A percentile compares a stretch with the other conserved stretches of the same genome.
Evolutionary conservation across 257 asterid species (phyloP).

Genomic region (Anisodus tanguticus): DNA sequence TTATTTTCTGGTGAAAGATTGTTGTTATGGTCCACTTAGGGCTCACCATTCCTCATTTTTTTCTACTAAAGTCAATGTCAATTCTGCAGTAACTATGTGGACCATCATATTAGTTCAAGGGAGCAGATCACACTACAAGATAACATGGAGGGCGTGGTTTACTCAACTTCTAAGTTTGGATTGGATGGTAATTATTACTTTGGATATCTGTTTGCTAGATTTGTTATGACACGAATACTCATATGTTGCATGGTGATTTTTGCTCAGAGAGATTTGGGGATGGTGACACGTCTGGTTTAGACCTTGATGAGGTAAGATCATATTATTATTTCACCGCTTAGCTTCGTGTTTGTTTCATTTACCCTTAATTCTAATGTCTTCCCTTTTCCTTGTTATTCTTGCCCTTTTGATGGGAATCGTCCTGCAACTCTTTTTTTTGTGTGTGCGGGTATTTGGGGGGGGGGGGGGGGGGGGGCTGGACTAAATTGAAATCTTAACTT

Average conservation of each 20-base stretch:
- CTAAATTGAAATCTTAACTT: background rate
- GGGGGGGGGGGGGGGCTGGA: background rate
- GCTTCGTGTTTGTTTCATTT: background rate
- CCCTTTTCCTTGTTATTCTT: background rate
- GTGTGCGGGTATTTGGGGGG: background rate
- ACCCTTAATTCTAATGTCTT: background rate
- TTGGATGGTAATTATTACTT: slow-evolving; percentile 77
- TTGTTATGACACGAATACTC: slow-evolving; percentile 33
- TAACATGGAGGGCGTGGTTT: slow-evolving; percentile 76
- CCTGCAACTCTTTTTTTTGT: background rate
- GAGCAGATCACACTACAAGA: slow-evolving; percentile 99
- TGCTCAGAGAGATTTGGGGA: slow-evolving; percentile 96
- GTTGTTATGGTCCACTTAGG: slow-evolving; percentile 17
- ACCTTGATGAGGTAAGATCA: slow-evolving; percentile 85
- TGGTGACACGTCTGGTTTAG: slow-evolving; percentile 89
- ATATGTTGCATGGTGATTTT: slow-evolving; percentile 25
- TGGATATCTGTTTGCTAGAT: slow-evolving; percentile 18
- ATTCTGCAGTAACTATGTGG: slow-evolving; percentile 81
- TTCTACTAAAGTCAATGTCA: slow-evolving; percentile 26
- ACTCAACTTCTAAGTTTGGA: slow-evolving; percentile 92
- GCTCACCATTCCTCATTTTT: background rate
- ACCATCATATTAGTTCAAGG: slow-evolving; percentile 95
- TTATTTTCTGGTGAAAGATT: background rate
- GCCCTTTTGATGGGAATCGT: background rate
- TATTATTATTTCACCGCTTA: background rate